Evolutionary conservation across 768 basidiomycete species (phyloP).

Genomic region (Suillus americanus): DNA sequence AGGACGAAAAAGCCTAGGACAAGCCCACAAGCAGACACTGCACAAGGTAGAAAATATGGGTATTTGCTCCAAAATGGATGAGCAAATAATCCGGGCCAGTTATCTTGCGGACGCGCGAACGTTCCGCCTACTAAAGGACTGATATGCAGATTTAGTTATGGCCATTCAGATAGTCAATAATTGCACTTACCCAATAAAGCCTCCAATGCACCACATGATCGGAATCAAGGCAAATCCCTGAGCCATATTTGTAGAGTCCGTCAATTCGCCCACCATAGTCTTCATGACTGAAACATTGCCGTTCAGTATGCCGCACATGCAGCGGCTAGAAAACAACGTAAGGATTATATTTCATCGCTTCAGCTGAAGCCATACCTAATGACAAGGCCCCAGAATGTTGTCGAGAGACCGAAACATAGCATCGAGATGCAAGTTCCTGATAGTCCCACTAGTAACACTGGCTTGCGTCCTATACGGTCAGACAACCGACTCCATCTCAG

Average conservation of each 20-base stretch:
- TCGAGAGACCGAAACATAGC: constrained; percentile 70
- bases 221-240: constrained; percentile 34
- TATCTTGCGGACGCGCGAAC: constrained; percentile 54
- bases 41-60: constrained; percentile 40
- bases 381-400: constrained; percentile 61
- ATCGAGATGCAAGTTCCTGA: constrained; percentile 64
- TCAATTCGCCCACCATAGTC: constrained; percentile 65
- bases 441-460: constrained; percentile 65
- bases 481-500: constrained; percentile 74
- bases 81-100: constrained; percentile 48
- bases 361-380: constrained; percentile 29
- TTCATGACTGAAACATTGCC: constrained; percentile 61
- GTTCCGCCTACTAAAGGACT: constrained; percentile 56
- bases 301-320: constrained; percentile 36
- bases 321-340: constrained; percentile 14
- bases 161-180: not conserved
- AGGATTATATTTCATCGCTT: not conserved
- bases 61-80: constrained; percentile 36
- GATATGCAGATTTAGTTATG: not conserved
- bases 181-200: constrained; percentile 34
- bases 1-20: constrained; percentile 18
- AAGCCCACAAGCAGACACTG: constrained; percentile 19
- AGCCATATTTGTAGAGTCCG: constrained; percentile 38
- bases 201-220: constrained; percentile 27
- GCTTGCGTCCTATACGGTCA: constrained; percentile 70